These are phyloP conservation scores for Neocatenulostroma microsporum DNA, from an alignment of 2,329 filamentous ascomycete species.

Conservation along the genomic window DNA sequence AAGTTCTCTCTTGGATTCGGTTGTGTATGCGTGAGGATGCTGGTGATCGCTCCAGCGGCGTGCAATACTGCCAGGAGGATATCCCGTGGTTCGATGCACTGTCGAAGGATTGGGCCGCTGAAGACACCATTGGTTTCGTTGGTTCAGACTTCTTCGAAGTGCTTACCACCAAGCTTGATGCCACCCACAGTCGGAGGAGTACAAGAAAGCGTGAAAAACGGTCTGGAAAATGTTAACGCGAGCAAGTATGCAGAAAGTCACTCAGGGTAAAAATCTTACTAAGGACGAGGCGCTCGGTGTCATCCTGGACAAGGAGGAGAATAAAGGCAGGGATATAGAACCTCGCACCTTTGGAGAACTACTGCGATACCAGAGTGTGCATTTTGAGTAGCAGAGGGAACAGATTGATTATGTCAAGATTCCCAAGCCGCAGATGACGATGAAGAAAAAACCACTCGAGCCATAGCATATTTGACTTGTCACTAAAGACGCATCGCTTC, in stretches of 20 bases:
- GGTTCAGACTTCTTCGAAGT: not conserved
- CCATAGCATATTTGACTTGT: no score
- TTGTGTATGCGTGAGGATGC: not conserved
- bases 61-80: not conserved
- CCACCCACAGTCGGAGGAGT: not conserved
- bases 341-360: not conserved
- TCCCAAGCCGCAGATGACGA: not conserved
- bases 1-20: not conserved
- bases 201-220: not conserved
- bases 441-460: not conserved
- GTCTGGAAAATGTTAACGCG: not conserved
- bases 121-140: not conserved
- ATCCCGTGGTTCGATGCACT: not conserved
- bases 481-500: no score
- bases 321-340: not conserved
- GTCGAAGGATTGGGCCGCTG: not conserved
- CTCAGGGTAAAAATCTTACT: not conserved
- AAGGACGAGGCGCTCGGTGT: not conserved
- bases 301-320: not conserved
- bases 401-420: not conserved
- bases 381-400: not conserved
- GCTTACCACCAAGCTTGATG: not conserved
- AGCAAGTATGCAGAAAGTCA: not conserved
- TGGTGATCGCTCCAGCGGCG: not conserved
- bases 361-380: not conserved